Conservation (phyloP, 2,329 filamentous ascomycete species). For the Tolypocladium ovalisporum region DNA sequence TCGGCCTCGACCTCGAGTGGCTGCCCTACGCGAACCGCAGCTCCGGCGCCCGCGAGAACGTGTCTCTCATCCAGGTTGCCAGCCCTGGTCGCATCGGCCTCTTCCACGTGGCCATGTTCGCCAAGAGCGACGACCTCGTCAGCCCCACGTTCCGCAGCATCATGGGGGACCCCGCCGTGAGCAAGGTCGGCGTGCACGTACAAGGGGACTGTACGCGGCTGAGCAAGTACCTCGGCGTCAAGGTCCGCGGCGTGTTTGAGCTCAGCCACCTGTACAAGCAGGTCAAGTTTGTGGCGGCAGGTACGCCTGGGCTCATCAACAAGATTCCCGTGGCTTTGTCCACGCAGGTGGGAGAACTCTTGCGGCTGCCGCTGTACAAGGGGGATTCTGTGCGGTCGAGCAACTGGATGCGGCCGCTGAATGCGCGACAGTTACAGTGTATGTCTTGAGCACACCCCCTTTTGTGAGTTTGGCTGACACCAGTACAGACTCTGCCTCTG, state of each 20-base stretch:
- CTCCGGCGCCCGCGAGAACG: conserved; percentile 50
- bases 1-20: conserved; percentile 95
- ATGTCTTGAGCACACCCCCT: conserved; percentile 24
- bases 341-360: conserved; percentile 56
- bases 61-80: conserved; percentile 77
- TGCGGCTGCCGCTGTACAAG: conserved; percentile 69
- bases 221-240: conserved; percentile 51
- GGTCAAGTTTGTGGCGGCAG: conserved; percentile 50
- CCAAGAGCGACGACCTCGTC: conserved; percentile 45
- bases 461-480: not conserved
- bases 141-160: conserved; percentile 59
- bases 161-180: conserved; percentile 58
- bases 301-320: conserved; percentile 48
- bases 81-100: conserved; percentile 65
- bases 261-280: conserved; percentile 73
- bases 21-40: conserved; percentile 34
- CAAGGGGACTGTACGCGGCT: conserved; percentile 60
- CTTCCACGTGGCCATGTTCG: conserved; percentile 66
- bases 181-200: conserved; percentile 70
- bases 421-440: conserved; percentile 57
- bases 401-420: conserved; percentile 60
- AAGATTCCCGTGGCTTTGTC: conserved; percentile 56
- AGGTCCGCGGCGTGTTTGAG: conserved; percentile 61
- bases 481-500: conserved; percentile 59
- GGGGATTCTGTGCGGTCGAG: conserved; percentile 57